Base-by-base conservation (phyloP, 2,329 filamentous ascomycete genomes). In the Aspergillus hiratsukae region DNA sequence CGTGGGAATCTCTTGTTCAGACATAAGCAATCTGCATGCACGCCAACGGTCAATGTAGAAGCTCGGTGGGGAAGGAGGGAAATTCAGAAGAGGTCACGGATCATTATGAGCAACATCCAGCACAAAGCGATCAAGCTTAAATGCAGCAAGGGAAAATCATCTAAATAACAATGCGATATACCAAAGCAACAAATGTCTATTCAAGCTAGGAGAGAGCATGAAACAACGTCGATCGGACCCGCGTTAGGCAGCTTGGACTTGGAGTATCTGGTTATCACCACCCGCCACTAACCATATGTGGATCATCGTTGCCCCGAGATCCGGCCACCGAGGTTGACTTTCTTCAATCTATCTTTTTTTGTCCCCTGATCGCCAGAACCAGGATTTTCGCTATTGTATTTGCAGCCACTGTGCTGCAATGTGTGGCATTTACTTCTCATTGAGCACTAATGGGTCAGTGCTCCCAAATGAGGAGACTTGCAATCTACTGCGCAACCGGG, bases 361-460 rank as follows among this genome's bases (percentile, higher is more conserved):
- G 31, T 28, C 27, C 40, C 25, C 37, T 41, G 27, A 4, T 43
- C 17, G 25, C 35, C 48, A 17, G 31, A 51, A 27, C 45, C 45
- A 25, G 41, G 25, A 27, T 23, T 52, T 53, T 51, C 19, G 40
- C 40, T 53, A 40, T 48, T 25, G 29, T 46, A 52, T 40, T 48
- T 49, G 27, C 27, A 46, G 50, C 40, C n/a, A 43, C 46, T 48
- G 58, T 29, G 41, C 62, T 64, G 66, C 57, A 57, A 76, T 78
- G 76, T 78, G 74, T 73, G 81, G 80, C 63, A 83, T 82, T 59
- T 81, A 78, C 68, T 81, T 78, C 67, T 80, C 78, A 19, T 68
- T 81, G 61, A 75, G 75, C 61, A 64, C 68, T 40, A 60, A 60
- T 27, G 58, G 53, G 25, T 56, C 65, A 53, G 65, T 69, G 45